Base-by-base conservation (phyloP, 495 filamentous ascomycete species). In the Penicillium soppii region DNA sequence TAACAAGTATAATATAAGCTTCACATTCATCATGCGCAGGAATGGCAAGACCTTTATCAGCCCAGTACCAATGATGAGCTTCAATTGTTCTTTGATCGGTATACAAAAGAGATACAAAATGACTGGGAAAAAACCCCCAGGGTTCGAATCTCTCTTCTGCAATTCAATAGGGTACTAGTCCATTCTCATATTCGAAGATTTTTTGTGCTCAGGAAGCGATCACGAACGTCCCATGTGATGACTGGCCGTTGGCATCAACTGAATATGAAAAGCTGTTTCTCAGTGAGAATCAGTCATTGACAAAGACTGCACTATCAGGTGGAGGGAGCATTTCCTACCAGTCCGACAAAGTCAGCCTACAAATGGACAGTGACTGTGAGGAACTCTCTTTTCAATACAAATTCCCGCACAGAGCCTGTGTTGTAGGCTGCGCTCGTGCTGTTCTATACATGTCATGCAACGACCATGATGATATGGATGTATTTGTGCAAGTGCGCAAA, bases 401-500 rank as follows among this genome's bases (percentile, higher is more conserved):
- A 0, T 5, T 35, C 16, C 1, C 5, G 20, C 10, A 36, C 20
- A 30, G n/a, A 3, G 38, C 13, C 38, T 16, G 10, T 3, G n/a
- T 59, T 4, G 13, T 41, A 1, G 56, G 47, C 2, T 19, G n/a
- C 13, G 26, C 46, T 7, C 33, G 22, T 22, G 56, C 41, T 0
- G 23, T 33, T 0, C 46, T 59, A 1, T 48, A 40, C 16, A 36
- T 59, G 21, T 51, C 40, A 3, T 16, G 12, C 26, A 6, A 9
- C 7, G 12, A 42, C 1, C 7, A 43, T 1, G 35, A 47, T 16
- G 52, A 59, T n/a, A 12, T 57, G 16, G 54, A 52, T 43, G 54
- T 57, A 0, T 57, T 42, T 20, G 49, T 57, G 4, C 43, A 47
- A 7, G 10, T 52, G 1, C 32, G 54, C 12, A 57, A 57, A 13